Conservation (phyloP, 2,329 filamentous ascomycete species). For the Pseudocercospora eumusae region DNA sequence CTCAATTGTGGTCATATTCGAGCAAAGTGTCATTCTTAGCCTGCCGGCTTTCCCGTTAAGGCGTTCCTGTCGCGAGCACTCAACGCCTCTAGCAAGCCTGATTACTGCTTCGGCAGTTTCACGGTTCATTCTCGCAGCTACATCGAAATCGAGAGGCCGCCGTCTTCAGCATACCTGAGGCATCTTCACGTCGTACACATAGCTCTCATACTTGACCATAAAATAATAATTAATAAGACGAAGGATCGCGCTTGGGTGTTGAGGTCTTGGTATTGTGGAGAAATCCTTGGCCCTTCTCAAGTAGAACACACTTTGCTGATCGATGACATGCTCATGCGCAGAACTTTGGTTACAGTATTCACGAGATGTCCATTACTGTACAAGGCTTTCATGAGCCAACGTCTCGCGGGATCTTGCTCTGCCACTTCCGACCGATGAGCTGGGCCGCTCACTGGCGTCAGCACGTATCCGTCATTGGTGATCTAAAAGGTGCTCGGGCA, state of each 20-base stretch:
- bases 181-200: background rate
- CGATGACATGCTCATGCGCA: slow-evolving; percentile 1
- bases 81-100: slow-evolving; percentile 1
- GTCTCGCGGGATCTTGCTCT: background rate
- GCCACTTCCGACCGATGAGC: background rate
- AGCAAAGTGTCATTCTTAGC: background rate
- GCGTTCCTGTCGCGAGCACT: background rate
- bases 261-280: slow-evolving; percentile 1
- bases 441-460: background rate
- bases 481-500: background rate
- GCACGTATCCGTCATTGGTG: background rate
- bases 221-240: no score
- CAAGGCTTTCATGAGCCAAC: background rate
- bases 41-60: background rate
- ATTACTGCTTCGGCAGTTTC: background rate
- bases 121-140: background rate
- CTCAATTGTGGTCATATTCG: background rate
- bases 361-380: background rate
- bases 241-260: background rate
- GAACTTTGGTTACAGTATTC: background rate
- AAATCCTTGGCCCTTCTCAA: background rate
- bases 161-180: background rate
- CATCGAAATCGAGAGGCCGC: background rate
- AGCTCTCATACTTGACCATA: background rate
- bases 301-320: background rate